Percentiles rank a stretch among this genome's conserved stretches.
Evolutionary conservation across 2,329 filamentous ascomycete genomes (phyloP).

Genomic region (Claviceps spartinae): DNA sequence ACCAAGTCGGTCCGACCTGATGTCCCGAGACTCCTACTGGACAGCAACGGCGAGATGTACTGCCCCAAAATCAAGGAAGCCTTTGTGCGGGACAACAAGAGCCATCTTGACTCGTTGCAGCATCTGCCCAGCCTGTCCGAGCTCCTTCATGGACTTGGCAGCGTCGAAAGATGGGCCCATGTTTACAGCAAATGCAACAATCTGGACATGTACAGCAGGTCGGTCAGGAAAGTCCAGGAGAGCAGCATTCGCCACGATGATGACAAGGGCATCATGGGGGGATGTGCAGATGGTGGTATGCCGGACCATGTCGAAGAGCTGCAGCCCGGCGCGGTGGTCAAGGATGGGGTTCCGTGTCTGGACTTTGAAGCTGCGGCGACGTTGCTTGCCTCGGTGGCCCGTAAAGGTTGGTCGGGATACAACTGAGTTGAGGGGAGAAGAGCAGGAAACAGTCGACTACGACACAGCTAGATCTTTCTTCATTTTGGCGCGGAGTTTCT

Average conservation of each 20-base stretch:
- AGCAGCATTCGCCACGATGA: not conserved
- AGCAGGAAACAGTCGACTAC: too few relatives aligned
- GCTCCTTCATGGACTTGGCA: slow-evolving; percentile 3
- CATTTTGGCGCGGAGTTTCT: too few relatives aligned
- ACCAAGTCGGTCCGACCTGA: slow-evolving; percentile 5
- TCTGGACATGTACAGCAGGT: slow-evolving; percentile 11
- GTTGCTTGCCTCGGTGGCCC: slow-evolving; percentile 2
- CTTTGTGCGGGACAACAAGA: slow-evolving; percentile 15
- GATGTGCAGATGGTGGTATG: slow-evolving; percentile 6
- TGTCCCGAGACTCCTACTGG: slow-evolving; percentile 1
- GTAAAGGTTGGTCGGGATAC: slow-evolving; percentile 4
- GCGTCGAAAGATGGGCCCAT: not conserved
- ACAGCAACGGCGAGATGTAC: slow-evolving; percentile 7
- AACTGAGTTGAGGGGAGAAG: not conserved
- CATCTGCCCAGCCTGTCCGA: slow-evolving; percentile 14
- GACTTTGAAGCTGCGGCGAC: slow-evolving; percentile 1
- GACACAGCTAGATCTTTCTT: too few relatives aligned
- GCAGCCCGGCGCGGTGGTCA: slow-evolving; percentile 3
- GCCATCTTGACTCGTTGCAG: slow-evolving; percentile 16
- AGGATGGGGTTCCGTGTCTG: not conserved
- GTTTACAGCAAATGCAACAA: slow-evolving; percentile 7
- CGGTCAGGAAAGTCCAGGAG: not conserved
- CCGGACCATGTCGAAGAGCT: slow-evolving; percentile 11
- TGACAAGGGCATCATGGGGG: not conserved
- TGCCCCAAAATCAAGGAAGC: not conserved